Evolutionary conservation across 441 rosid species (phyloP), one percentile per base, ranked within the genome.

Genomic region (Capsella rubella): DNA sequence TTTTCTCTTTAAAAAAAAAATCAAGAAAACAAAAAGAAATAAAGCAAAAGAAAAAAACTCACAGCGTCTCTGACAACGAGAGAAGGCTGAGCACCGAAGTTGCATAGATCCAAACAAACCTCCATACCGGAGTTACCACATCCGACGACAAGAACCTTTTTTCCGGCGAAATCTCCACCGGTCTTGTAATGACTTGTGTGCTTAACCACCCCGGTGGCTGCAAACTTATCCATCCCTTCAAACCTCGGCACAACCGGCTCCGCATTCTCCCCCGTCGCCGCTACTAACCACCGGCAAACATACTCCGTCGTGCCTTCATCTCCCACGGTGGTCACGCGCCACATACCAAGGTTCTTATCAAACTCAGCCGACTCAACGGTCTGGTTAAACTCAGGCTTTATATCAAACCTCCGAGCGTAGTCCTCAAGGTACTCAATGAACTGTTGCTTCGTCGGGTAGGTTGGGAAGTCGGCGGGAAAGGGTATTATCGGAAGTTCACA

Each of bases 81-180:
- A 25, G 91, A 89, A 72, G 93, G 90, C 74, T 13, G 66, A 43
- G 91, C 91, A 80, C 79, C 82, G 51, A 85, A 84, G 64, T 84
- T 82, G 86, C 91, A 89, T 34, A 89, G 90, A 83, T 89, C 93
- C 86, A 89, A 80, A 78, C 90, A 89, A 55, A 89, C 93, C 84
- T 89, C 93, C 93, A 89, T 89, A 13, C 93, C 93, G 18, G 93
- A 89, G 76, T 89, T 89, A 31, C 93, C 93, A 79, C 93, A 89
- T 7, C 93, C 93, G 13, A 89, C 91, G 34, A 87, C 91, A 68
- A 89, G 64, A 77, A 89, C 89, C 54, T 13, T 87, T 75, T 89
- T 80, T 1, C 87, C 91, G 47, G 81, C 56, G 43, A 87, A 87
- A 55, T 85, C 89, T 34, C 83, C 85, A 1, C 93, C 93, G 62